Evolutionary conservation across 768 basidiomycete genomes (phyloP).

Genomic region (Mycena filopes): DNA sequence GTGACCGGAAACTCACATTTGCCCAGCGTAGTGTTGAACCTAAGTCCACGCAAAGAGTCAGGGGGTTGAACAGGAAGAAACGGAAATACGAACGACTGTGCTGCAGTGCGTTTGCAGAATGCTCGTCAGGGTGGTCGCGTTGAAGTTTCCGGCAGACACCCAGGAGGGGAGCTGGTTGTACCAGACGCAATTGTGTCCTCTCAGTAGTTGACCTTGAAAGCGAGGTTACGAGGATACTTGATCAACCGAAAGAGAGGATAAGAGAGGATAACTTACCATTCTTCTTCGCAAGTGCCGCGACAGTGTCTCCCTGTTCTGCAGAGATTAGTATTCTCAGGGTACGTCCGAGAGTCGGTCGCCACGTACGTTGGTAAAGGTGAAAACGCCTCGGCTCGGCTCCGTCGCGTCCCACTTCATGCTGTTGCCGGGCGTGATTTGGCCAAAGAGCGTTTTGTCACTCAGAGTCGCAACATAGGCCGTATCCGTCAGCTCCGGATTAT

Average conservation of each 20-base stretch:
- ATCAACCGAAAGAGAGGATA: no score
- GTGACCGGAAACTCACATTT: slow-evolving; percentile 49
- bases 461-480: slow-evolving; percentile 49
- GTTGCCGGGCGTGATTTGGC: slow-evolving; percentile 57
- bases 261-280: slow-evolving; percentile 52
- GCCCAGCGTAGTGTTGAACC: slow-evolving; percentile 60
- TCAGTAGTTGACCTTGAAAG: slow-evolving; percentile 41
- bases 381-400: slow-evolving; percentile 56
- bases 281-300: slow-evolving; percentile 55
- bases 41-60: background rate
- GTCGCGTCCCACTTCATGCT: slow-evolving; percentile 71
- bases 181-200: slow-evolving; percentile 63
- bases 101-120: slow-evolving; percentile 61
- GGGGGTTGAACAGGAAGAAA: background rate
- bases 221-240: no score
- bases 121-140: slow-evolving; percentile 51
- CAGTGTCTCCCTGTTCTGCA: slow-evolving; percentile 44
- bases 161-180: slow-evolving; percentile 63
- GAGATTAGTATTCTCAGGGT: no score
- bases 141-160: slow-evolving; percentile 57
- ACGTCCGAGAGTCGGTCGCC: background rate
- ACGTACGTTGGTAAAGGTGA: slow-evolving; percentile 53
- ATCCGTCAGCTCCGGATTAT: slow-evolving; percentile 57
- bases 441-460: slow-evolving; percentile 48
- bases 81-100: slow-evolving; percentile 51